phyloP scores from a whole-genome alignment of 192 early-diverging fungal genomes.

The Rhizophagus prolifer region DNA sequence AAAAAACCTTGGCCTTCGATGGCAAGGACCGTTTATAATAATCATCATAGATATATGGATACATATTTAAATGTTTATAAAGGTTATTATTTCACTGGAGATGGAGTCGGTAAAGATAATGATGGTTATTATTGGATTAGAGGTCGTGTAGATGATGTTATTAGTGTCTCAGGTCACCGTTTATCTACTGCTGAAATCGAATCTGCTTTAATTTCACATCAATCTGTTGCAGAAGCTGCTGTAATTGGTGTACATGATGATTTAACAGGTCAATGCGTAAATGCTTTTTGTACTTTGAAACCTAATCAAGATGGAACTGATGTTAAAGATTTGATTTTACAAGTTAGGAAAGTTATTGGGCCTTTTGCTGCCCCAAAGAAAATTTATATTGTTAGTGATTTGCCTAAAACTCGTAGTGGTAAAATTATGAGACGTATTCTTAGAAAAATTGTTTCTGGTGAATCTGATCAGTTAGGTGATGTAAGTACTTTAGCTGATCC shows the following conservation, averaged over 20 bases:
- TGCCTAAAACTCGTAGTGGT: constrained; percentile 94
- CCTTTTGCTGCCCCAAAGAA: constrained; percentile 90
- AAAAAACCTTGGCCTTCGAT: constrained; percentile 88
- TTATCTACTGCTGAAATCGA: constrained; percentile 94
- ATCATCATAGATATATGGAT: constrained; percentile 90
- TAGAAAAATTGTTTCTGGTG: constrained; percentile 87
- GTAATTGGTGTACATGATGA: constrained; percentile 88
- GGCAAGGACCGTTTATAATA: constrained; percentile 86
- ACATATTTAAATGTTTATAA: constrained; percentile 90
- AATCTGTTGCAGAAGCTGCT: constrained; percentile 82
- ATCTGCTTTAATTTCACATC: constrained; percentile 80
- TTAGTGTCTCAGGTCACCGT: constrained; percentile 95
- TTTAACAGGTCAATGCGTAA: constrained; percentile 87
- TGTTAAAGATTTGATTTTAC: constrained; percentile 62
- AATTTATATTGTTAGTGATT: constrained; percentile 80
- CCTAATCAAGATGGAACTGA: constrained; percentile 45
- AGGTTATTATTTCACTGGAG: constrained; percentile 95
- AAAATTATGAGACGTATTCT: constrained; percentile 97
- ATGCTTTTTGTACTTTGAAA: constrained; percentile 84
- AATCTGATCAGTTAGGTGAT: constrained; percentile 86
- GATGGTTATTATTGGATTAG: constrained; percentile 97
- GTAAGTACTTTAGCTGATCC: constrained; percentile 86
- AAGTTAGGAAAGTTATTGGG: constrained; percentile 88
- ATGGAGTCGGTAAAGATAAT: constrained; percentile 86
- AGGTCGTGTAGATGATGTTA: constrained; percentile 86